phyloP scores from a whole-genome alignment of 2,329 filamentous ascomycete species.

The Ascosphaera apis region DNA sequence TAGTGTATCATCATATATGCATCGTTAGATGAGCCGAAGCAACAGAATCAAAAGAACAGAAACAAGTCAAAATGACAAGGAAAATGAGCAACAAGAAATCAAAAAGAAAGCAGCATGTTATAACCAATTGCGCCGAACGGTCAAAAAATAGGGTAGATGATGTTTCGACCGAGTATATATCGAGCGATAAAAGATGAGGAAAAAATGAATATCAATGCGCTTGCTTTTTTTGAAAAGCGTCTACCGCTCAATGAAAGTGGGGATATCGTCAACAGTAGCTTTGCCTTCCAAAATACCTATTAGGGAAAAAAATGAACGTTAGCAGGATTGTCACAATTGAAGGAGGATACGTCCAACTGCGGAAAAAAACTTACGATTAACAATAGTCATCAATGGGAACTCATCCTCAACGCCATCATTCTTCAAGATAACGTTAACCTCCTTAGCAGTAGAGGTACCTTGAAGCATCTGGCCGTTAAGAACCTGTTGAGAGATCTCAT shows the following conservation, averaged over 20 bases:
- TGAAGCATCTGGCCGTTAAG: conserved; percentile 95
- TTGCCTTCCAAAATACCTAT: conserved; percentile 52
- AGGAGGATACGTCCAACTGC: neutral
- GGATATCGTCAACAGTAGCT: conserved; percentile 59
- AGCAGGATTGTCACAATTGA: conserved; percentile 1
- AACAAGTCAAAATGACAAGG: too few species aligned
- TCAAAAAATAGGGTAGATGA: too few species aligned
- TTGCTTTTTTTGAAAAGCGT: too few species aligned
- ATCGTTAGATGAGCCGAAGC: too few species aligned
- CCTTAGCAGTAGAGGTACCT: conserved; percentile 73
- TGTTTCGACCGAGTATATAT: too few species aligned
- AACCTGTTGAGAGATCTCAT: conserved; percentile 70
- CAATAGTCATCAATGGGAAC: conserved; percentile 82
- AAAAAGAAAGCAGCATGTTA: too few species aligned
- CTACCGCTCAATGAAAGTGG: conserved; percentile 35
- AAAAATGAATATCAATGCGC: too few species aligned
- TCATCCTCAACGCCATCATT: conserved; percentile 53
- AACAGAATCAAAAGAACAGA: too few species aligned
- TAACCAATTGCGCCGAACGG: too few species aligned
- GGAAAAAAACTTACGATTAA: conserved; percentile 31
- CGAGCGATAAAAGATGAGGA: too few species aligned
- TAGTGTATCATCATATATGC: too few species aligned
- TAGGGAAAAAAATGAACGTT: conserved; percentile 6
- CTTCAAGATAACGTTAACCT: conserved; percentile 77
- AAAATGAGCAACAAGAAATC: too few species aligned